These are phyloP conservation scores for Pyrus hybrid DNA, from an alignment of 331 rosid species.

Conservation along the genomic window DNA sequence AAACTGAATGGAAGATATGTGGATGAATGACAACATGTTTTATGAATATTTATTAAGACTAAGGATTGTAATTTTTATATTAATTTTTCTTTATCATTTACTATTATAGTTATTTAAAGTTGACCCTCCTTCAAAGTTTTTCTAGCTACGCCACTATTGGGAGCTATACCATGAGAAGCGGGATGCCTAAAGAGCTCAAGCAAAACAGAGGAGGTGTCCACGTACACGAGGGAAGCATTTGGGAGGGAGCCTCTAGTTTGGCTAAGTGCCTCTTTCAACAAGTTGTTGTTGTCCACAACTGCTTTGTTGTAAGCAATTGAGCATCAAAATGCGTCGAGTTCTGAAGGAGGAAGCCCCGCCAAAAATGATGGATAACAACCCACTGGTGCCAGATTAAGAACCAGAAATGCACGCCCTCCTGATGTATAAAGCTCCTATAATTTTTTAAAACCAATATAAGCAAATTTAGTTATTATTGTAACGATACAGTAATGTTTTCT, in stretches of 20 bases:
- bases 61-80: no score
- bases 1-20: no score
- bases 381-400: slow-evolving; percentile 41
- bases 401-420: slow-evolving; percentile 41
- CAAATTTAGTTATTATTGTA: not conserved
- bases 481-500: not conserved
- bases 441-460: not conserved
- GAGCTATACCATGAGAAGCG: slow-evolving; percentile 37
- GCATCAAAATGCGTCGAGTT: slow-evolving; percentile 66
- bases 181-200: slow-evolving; percentile 61
- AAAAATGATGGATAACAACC: slow-evolving; percentile 45
- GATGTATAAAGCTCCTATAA: slow-evolving; percentile 28
- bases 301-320: slow-evolving; percentile 50
- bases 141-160: no score
- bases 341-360: slow-evolving; percentile 53
- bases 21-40: no score
- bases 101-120: no score
- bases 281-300: slow-evolving; percentile 45
- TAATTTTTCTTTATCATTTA: no score
- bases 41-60: no score
- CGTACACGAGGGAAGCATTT: slow-evolving; percentile 45
- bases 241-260: slow-evolving; percentile 23
- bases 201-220: slow-evolving; percentile 44
- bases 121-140: no score
- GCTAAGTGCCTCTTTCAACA: slow-evolving; percentile 31